Base-by-base conservation (phyloP, 116 monocot genomes). In the Papilionanthe hybrid region DNA sequence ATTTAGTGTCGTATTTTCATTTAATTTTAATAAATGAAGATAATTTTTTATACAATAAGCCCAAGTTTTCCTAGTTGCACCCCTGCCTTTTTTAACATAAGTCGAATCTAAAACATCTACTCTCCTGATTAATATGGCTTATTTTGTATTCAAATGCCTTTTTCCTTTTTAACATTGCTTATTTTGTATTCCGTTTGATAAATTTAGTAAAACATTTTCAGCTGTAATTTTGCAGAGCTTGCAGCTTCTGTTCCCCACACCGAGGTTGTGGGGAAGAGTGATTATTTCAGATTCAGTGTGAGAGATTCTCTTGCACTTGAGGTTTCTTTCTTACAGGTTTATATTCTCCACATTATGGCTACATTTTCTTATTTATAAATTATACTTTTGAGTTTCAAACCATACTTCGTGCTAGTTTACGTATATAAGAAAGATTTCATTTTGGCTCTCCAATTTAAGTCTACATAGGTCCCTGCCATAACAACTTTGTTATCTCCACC, bases 251-350 rank as follows among this genome's bases (percentile, higher is more conserved):
- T 99, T 88, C 95, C 99, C 74, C 80, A 28, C 50, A 95, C 90
- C 77, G 95, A 93, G 78, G 83, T 93, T 83, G 93, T 95, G 42
- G 95, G 95, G 11, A 99, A 95, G 85, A 81, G 95, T 81, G 95
- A 95, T 75, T 93, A 95, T 83, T 99, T 99, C 68, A 83, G 95
- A 75, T 99, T 99, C 75, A 93, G 99, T 78, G 82, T 88, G 74
- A 87, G 99, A 85, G 99, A 99, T 80, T 99, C 99, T 58, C 93
- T 99, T 84, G 99, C 99, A 83, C 49, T 95, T 79, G 95, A 99
- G 79, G 99, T 93, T 82, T 93, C 89, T 56, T 99, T 99, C 80
- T 86, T 99, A 71, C 91, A 99, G 95, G 99, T 99, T 74, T 75
- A 28, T 44, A 23, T 22, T 44, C 19, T 73, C 13, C 7, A 73